Conservation (phyloP, 1,284 basidiomycete species). For the Cutaneotrichosporon dermatis region DNA sequence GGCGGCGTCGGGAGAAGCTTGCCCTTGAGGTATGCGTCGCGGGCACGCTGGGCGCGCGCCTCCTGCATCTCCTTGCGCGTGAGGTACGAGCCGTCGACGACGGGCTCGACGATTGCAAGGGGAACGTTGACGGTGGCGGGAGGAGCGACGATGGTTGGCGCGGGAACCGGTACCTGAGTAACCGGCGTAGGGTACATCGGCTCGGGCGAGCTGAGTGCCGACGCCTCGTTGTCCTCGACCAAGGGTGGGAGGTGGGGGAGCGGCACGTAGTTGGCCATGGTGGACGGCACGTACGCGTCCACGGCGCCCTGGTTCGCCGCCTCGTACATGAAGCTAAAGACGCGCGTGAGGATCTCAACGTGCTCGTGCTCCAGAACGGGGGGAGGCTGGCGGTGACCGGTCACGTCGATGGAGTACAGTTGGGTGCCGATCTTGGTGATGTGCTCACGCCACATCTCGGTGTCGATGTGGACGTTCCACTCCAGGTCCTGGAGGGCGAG, state of each 20-base stretch:
- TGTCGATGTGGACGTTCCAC: slow-evolving; percentile 2
- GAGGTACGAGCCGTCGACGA: not conserved
- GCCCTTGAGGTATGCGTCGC: not conserved
- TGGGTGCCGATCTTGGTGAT: not conserved
- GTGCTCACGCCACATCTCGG: not conserved
- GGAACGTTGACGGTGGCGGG: too few relatives aligned
- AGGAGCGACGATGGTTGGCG: too few relatives aligned
- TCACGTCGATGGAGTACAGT: not conserved
- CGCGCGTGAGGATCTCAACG: not conserved
- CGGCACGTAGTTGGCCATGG: not conserved
- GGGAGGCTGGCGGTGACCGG: not conserved
- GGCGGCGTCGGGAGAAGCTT: not conserved
- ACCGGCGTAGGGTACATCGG: too few relatives aligned
- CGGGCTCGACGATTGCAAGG: not conserved
- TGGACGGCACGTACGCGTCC: not conserved
- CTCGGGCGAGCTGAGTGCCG: too few relatives aligned
- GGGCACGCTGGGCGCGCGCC: not conserved
- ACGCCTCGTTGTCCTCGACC: not conserved
- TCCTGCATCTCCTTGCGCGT: not conserved
- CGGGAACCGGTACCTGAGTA: too few relatives aligned
- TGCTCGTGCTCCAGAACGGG: not conserved
- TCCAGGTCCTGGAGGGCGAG: slow-evolving; percentile 1
- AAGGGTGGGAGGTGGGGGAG: not conserved
- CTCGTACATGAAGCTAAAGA: not conserved
- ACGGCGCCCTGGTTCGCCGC: not conserved